A percentile compares a stretch with the other conserved stretches of the same genome.
These are phyloP conservation scores for Saitozyma podzolica DNA, from an alignment of 768 basidiomycete genomes.

Conservation along the genomic window DNA sequence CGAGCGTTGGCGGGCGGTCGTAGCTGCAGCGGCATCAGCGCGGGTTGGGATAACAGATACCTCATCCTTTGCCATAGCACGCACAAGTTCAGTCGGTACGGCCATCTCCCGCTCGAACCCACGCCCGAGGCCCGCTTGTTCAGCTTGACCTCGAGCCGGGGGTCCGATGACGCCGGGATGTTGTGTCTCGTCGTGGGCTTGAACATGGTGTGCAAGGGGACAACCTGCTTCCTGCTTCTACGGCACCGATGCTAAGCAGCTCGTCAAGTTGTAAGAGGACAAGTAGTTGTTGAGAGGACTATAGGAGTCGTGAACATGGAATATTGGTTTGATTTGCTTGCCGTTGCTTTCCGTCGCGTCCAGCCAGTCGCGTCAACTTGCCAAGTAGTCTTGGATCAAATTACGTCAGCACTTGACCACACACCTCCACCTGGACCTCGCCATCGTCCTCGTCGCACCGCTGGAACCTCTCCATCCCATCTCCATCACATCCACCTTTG, in stretches of 20 bases:
- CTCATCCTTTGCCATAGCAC: slow-evolving; percentile 22
- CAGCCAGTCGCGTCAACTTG: no score
- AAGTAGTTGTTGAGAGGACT: no score
- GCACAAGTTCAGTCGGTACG: slow-evolving; percentile 67
- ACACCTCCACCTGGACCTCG: no score
- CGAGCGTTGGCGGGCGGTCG: slow-evolving; percentile 75
- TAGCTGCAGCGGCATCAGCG: slow-evolving; percentile 65
- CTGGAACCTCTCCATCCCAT: not conserved
- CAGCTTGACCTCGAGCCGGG: slow-evolving; percentile 42
- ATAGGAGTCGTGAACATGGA: no score
- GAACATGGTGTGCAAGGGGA: slow-evolving; percentile 35
- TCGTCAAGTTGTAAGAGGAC: no score
- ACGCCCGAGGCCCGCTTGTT: slow-evolving; percentile 32
- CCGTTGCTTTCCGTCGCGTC: no score
- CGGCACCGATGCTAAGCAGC: no score
- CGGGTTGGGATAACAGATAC: not conserved
- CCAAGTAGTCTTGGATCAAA: no score
- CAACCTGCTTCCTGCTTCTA: no score
- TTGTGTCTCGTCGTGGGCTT: slow-evolving; percentile 43
- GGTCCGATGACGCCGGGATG: slow-evolving; percentile 24
- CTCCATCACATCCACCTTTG: not conserved
- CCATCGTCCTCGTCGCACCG: no score
- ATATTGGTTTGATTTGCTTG: no score
- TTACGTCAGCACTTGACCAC: no score
- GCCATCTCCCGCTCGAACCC: slow-evolving; percentile 31